Evolutionary conservation across 805 yeast species (phyloP), one percentile per base, ranked within the genome.

Genomic region (Debaryomyces tyrocola): DNA sequence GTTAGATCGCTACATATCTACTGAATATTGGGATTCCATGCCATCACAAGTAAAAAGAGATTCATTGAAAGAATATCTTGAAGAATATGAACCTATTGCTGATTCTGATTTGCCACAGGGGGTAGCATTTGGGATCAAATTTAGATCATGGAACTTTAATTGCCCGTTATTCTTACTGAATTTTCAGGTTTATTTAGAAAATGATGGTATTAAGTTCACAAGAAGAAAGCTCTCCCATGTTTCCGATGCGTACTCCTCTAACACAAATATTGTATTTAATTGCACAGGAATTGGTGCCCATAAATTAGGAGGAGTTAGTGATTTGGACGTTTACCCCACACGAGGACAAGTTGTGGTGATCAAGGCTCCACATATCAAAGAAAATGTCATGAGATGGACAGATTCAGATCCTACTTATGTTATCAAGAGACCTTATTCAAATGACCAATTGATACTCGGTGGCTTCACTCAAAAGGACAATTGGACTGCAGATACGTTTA

Each of bases 281-380:
- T 87, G 95, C 62, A 75, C 90, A 0, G 96, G 95, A 6, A 69
- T 85, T 17, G 87, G 90, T 9, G 87, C 94, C 1, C 70, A 70
- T 40, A 59, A 63, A 2, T 66, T 88, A 5, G 82, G 82, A 6
- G 94, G 91, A 10, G 88, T 85, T 14, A 66, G 69, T 17, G 96
- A 88, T 57, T 50, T 67, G 7, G 65, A 68, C 1, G 78, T 84
- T 15, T 85, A 82, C 53, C 92, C 96, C 6, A 80, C 87, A 0
- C 71, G 96, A 48, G 96, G 96, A 4, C 95, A 87, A 58, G 90
- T 87, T 20, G 84, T 86, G 15, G 83, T 86, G 8, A 74, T 87
- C 18, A 77, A 73, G 49, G 89, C 90, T 0, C 90, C 90, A 2
- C 86, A 84, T 54, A 70, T 86, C 49, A 68, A 67, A 29, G 82